A percentile compares a stretch with the other conserved stretches of the same genome.
Evolutionary conservation across 768 basidiomycete genomes (phyloP).

Genomic region (Suillus subluteus): DNA sequence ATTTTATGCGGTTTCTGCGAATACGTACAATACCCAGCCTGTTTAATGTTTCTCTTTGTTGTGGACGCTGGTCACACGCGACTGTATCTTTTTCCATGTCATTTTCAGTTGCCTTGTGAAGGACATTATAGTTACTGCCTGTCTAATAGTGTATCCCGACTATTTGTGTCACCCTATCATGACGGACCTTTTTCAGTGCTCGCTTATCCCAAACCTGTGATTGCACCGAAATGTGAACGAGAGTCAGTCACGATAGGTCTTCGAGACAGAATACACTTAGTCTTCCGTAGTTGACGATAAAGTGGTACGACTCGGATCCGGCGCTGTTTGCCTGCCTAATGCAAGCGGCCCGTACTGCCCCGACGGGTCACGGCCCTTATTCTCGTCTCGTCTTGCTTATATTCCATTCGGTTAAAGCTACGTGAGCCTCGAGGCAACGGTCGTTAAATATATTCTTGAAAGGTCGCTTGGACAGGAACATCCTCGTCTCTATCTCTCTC

Average conservation of each 20-base stretch:
- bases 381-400: background rate
- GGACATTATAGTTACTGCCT: background rate
- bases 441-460: background rate
- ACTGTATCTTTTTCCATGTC: constrained; percentile 6
- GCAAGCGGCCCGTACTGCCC: background rate
- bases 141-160: background rate
- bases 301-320: background rate
- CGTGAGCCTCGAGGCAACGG: background rate
- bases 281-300: background rate
- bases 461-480: background rate
- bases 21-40: background rate
- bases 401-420: constrained; percentile 1
- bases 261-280: background rate
- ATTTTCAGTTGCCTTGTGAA: background rate
- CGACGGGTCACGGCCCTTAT: background rate
- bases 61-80: background rate
- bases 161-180: background rate
- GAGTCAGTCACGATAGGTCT: background rate
- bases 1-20: background rate
- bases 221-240: background rate
- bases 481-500: background rate
- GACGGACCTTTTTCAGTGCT: background rate
- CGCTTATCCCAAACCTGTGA: background rate
- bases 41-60: background rate
- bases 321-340: constrained; percentile 3